A percentile compares a stretch with the other conserved stretches of the same genome.
Conservation (phyloP, 176 grass and related monocot genomes). For the Triticum turgidum region DNA sequence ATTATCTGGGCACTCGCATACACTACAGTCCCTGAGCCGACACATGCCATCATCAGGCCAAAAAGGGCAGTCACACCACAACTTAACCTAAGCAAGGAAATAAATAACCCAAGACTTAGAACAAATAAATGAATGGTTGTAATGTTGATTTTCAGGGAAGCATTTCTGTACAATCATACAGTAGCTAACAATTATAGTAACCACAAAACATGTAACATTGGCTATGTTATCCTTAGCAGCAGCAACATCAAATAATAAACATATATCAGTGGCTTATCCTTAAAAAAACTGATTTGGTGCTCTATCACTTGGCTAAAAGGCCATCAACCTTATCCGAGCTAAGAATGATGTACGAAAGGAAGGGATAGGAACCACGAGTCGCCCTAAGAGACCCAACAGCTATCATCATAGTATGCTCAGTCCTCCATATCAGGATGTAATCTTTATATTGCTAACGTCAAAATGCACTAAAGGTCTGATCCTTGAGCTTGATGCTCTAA, state of each 20-base stretch:
- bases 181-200: not conserved
- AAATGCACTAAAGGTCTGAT: not conserved
- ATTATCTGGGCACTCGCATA: conserved; percentile 92
- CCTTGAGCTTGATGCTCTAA: not conserved
- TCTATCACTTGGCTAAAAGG: not conserved
- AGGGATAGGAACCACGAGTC: not conserved
- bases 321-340: not conserved
- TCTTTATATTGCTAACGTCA: not conserved
- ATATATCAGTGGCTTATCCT: not conserved
- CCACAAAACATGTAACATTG: not conserved
- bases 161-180: not conserved
- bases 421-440: not conserved
- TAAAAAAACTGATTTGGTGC: not conserved
- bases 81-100: conserved; percentile 64
- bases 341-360: not conserved
- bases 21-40: conserved; percentile 76
- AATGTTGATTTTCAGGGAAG: not conserved
- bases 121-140: not conserved
- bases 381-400: not conserved
- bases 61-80: conserved; percentile 97
- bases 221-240: not conserved
- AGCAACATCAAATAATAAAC: conserved; percentile 2
- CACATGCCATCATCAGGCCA: conserved; percentile 99
- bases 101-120: not conserved
- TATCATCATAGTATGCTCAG: not conserved